These are phyloP conservation scores for Botryotinia narcissicola DNA, from an alignment of 2,329 filamentous ascomycete species.

Conservation along the genomic window DNA sequence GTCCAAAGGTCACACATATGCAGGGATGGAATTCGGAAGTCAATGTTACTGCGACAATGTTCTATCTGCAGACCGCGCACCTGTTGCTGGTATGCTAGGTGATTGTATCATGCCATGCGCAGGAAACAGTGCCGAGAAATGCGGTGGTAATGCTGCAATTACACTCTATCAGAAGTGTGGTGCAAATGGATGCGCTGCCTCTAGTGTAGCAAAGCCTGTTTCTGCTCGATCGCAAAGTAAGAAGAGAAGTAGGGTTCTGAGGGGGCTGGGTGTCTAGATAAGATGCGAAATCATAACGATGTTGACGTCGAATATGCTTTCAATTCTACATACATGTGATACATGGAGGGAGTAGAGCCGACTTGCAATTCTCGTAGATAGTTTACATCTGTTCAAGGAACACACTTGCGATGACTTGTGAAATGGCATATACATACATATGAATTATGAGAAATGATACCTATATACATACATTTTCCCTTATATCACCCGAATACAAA, in stretches of 20 bases:
- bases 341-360: background rate
- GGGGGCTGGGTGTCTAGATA: background rate
- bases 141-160: conserved; percentile 16
- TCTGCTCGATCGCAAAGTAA: background rate
- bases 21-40: conserved; percentile 15
- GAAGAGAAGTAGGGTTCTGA: background rate
- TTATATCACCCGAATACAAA: background rate
- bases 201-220: background rate
- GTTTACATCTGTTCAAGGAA: background rate
- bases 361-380: background rate
- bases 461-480: background rate
- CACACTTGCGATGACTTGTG: background rate
- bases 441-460: background rate
- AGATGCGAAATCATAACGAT: background rate
- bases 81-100: conserved; percentile 1
- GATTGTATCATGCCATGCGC: conserved; percentile 17
- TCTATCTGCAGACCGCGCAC: conserved; percentile 5
- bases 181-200: background rate
- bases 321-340: background rate
- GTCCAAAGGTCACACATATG: conserved; percentile 18
- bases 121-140: conserved; percentile 15
- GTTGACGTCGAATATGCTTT: background rate
- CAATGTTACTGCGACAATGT: conserved; percentile 19
- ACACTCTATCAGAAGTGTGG: conserved; percentile 19
- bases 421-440: background rate